A percentile compares a stretch with the other conserved stretches of the same genome.
Evolutionary conservation across 2,329 filamentous ascomycete genomes (phyloP).

Genomic region (Fusarium longipes): DNA sequence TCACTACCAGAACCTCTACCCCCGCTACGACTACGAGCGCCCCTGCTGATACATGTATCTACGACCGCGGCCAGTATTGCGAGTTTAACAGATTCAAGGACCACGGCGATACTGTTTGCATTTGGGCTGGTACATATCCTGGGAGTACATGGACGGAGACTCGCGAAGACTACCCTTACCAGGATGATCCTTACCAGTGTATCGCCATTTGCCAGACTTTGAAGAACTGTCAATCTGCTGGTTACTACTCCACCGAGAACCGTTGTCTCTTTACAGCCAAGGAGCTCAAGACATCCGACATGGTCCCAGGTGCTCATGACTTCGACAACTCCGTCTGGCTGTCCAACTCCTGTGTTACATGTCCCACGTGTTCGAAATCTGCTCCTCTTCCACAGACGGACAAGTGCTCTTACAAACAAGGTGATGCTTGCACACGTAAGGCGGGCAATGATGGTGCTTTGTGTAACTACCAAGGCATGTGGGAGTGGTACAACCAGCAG

Average conservation of each 20-base stretch:
- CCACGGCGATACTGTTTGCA: conserved; percentile 7
- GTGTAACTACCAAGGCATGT: conserved; percentile 8
- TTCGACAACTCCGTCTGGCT: not conserved
- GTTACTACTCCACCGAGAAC: conserved; percentile 13
- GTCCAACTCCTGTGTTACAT: not conserved
- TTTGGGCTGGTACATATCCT: not conserved
- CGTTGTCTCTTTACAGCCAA: conserved; percentile 13
- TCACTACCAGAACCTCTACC: not conserved
- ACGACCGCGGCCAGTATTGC: conserved; percentile 10
- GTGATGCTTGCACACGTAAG: not conserved
- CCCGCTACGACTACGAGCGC: not conserved
- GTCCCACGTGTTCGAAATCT: not conserved
- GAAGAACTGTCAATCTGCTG: conserved; percentile 1
- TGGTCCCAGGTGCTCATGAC: not conserved
- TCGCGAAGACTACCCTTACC: conserved; percentile 11
- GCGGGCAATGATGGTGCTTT: not conserved
- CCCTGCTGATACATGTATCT: not conserved
- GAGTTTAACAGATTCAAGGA: conserved; percentile 16
- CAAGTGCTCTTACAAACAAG: not conserved
- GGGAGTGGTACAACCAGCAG: conserved; percentile 7
- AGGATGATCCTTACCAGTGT: conserved; percentile 17
- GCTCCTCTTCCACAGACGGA: not conserved
- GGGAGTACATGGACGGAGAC: conserved; percentile 6
- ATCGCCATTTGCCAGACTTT: conserved; percentile 16
- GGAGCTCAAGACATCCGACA: not conserved